Conservation (phyloP, 2,329 filamentous ascomycete genomes). For the Neonectria neomacrospora region DNA sequence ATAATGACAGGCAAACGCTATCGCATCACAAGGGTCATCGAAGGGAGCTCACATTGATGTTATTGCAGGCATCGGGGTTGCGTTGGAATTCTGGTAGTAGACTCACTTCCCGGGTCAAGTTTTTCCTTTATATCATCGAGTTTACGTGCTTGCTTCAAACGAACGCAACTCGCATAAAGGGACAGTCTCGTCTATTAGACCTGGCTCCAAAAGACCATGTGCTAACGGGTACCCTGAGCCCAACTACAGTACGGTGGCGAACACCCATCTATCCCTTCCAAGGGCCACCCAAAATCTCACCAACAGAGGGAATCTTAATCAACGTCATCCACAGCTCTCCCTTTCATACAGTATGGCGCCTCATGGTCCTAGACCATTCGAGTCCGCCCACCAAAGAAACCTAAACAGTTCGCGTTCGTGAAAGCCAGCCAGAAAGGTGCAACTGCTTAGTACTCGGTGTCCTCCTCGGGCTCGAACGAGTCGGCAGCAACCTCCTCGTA, state of each 20-base stretch:
- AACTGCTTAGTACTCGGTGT: slow-evolving; percentile 78
- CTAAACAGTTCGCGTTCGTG: slow-evolving; percentile 32
- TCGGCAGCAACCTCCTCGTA: slow-evolving; percentile 87
- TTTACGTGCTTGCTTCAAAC: slow-evolving; percentile 46
- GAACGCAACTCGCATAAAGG: slow-evolving; percentile 35
- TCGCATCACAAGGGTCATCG: too few relatives aligned
- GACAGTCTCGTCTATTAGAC: slow-evolving; percentile 48
- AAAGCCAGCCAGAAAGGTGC: slow-evolving; percentile 20
- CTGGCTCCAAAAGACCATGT: slow-evolving; percentile 43
- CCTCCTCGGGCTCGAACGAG: slow-evolving; percentile 72
- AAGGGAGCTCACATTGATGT: too few relatives aligned
- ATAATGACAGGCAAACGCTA: too few relatives aligned
- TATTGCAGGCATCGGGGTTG: too few relatives aligned
- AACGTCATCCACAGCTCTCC: slow-evolving; percentile 39
- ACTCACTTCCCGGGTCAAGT: too few relatives aligned
- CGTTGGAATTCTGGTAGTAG: too few relatives aligned
- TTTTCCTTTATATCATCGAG: slow-evolving; percentile 45
- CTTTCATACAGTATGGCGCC: slow-evolving; percentile 35
- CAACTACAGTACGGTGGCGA: slow-evolving; percentile 36
- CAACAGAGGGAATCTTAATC: slow-evolving; percentile 44
- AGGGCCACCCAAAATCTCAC: slow-evolving; percentile 39
- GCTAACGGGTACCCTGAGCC: slow-evolving; percentile 42
- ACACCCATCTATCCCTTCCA: slow-evolving; percentile 38
- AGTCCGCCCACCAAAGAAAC: slow-evolving; percentile 36
- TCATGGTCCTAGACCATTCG: slow-evolving; percentile 27